Percentiles rank a stretch among this genome's conserved stretches.
phyloP scores from a whole-genome alignment of 73 alveolate genomes.

The Paramecium sonneborni region DNA sequence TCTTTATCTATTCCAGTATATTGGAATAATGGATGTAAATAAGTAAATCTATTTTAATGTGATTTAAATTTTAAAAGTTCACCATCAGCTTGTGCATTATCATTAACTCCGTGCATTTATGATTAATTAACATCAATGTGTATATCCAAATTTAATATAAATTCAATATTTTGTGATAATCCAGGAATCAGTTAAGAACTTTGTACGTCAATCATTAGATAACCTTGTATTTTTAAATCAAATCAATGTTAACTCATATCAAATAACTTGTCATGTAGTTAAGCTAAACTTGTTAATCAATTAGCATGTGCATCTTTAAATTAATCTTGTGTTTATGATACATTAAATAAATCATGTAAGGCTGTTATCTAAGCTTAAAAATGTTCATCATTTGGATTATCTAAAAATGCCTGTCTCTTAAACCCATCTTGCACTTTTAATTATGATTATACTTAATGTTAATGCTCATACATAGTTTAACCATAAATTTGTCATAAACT shows the following conservation, averaged over 20 bases:
- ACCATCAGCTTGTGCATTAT: background rate
- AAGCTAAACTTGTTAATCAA: background rate
- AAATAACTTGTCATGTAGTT: background rate
- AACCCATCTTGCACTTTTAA: background rate
- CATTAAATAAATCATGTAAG: background rate
- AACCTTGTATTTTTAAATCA: background rate
- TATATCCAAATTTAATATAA: background rate
- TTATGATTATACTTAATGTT: background rate
- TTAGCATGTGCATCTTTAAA: background rate
- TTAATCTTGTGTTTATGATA: background rate
- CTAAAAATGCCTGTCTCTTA: background rate
- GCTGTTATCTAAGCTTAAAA: background rate
- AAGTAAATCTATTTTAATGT: background rate
- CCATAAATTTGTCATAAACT: background rate
- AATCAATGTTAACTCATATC: background rate
- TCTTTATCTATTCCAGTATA: background rate
- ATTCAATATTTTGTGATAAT: background rate
- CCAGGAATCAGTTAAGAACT: background rate
- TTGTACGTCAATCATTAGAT: background rate
- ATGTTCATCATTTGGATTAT: background rate
- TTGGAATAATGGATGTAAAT: constrained; percentile 30
- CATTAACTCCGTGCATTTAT: background rate
- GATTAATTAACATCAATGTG: background rate
- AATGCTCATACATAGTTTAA: background rate
- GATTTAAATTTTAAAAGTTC: background rate